Percentiles rank a stretch among this genome's conserved stretches.
Evolutionary conservation across 352 stramenopile genomes (phyloP).

Genomic region (Peronospora destructor): DNA sequence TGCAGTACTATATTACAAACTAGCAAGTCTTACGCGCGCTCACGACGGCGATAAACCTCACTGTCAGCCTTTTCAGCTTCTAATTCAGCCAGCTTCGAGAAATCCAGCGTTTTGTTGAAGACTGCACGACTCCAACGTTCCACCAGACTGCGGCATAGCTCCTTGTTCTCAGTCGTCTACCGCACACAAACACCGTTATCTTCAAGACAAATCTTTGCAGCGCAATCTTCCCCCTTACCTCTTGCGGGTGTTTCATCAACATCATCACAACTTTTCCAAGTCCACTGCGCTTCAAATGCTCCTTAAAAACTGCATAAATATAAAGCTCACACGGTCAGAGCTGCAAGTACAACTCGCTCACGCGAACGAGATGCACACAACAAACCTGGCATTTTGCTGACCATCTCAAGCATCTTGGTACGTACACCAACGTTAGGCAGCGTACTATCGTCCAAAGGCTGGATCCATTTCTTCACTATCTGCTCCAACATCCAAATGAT

Average conservation of each 20-base stretch:
- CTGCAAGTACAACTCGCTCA: background rate
- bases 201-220: background rate
- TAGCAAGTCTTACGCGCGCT: slow-evolving; percentile 27
- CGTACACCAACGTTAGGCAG: slow-evolving; percentile 80
- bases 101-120: slow-evolving; percentile 86
- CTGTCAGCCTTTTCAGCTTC: slow-evolving; percentile 83
- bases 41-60: slow-evolving; percentile 56
- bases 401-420: slow-evolving; percentile 83
- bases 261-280: slow-evolving; percentile 86
- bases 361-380: background rate
- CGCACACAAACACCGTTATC: background rate
- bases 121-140: slow-evolving; percentile 84
- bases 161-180: slow-evolving; percentile 82
- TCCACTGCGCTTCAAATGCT: slow-evolving; percentile 84
- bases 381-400: slow-evolving; percentile 64
- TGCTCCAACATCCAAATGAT: slow-evolving; percentile 14
- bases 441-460: slow-evolving; percentile 67
- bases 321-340: background rate
- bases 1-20: background rate
- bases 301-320: slow-evolving; percentile 72
- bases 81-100: slow-evolving; percentile 76
- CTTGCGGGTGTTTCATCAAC: slow-evolving; percentile 81
- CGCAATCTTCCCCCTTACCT: slow-evolving; percentile 30
- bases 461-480: slow-evolving; percentile 89
- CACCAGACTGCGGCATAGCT: slow-evolving; percentile 75